These are phyloP conservation scores for Ampelocalamus luodianensis DNA, from an alignment of 176 grass and related monocot species.

Conservation along the genomic window DNA sequence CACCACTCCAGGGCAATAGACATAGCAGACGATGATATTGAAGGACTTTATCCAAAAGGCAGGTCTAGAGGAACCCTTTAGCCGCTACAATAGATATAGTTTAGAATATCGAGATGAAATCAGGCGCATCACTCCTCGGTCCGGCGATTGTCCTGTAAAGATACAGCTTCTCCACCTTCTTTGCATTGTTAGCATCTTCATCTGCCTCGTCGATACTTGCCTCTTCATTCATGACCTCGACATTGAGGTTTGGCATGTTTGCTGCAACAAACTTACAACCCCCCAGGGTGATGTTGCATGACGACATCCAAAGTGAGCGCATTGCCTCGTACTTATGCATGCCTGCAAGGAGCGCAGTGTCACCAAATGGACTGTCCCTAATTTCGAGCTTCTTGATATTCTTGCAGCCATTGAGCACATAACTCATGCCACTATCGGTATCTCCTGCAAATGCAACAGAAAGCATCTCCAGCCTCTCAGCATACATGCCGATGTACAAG, in stretches of 20 bases:
- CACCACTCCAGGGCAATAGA: background rate
- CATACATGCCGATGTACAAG: constrained; percentile 78
- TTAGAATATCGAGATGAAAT: constrained; percentile 58
- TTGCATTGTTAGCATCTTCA: background rate
- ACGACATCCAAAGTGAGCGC: constrained; percentile 81
- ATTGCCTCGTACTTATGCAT: constrained; percentile 60
- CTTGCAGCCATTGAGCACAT: constrained; percentile 75
- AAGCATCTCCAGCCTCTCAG: constrained; percentile 65
- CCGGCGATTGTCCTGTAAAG: constrained; percentile 71
- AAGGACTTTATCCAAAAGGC: background rate
- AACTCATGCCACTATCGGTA: constrained; percentile 59
- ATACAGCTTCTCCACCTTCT: constrained; percentile 67
- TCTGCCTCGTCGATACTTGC: background rate
- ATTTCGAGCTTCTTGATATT: constrained; percentile 75
- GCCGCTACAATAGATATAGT: background rate
- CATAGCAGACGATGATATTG: background rate
- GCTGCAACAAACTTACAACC: constrained; percentile 67
- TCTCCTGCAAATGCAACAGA: constrained; percentile 62
- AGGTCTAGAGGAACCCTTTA: background rate
- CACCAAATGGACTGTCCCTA: constrained; percentile 69
- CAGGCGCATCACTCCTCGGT: constrained; percentile 57
- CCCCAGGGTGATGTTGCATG: constrained; percentile 60
- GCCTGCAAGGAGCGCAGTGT: constrained; percentile 53
- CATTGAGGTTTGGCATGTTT: constrained; percentile 61
- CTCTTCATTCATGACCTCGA: constrained; percentile 60